A percentile compares a stretch with the other conserved stretches of the same genome.
phyloP scores from a whole-genome alignment of 1,139 yeast species.

The Fermentozyma sake region DNA sequence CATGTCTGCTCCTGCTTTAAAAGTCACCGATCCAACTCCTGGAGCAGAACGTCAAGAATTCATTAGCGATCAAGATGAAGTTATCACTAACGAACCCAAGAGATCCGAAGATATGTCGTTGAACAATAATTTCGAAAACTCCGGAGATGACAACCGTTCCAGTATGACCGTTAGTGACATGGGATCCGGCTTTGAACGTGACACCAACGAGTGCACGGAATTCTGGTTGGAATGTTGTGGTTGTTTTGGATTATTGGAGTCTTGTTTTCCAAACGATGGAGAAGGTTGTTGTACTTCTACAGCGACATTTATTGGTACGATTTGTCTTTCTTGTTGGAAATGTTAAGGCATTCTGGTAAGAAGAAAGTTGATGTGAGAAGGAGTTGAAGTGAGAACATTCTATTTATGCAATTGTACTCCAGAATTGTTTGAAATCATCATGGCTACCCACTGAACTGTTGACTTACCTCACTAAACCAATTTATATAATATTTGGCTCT shows the following conservation, averaged over 20 bases:
- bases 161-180: conserved; percentile 17
- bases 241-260: conserved; percentile 41
- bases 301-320: conserved; percentile 37
- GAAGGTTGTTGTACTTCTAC: conserved; percentile 38
- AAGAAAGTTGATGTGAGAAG: too few species aligned
- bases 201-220: conserved; percentile 40
- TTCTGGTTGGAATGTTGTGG: conserved; percentile 36
- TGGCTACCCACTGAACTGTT: too few species aligned
- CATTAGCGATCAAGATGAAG: conserved; percentile 1
- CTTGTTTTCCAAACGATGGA: conserved; percentile 39
- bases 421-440: too few species aligned
- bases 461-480: too few species aligned
- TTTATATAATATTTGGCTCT: too few species aligned
- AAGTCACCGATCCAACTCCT: conserved; percentile 1
- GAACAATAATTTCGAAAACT: conserved; percentile 2
- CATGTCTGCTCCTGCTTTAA: conserved; percentile 2
- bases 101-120: conserved; percentile 7
- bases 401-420: too few species aligned
- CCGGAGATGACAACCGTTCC: conserved; percentile 5
- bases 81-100: conserved; percentile 8
- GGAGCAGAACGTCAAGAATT: background rate
- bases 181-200: conserved; percentile 34
- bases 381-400: too few species aligned
- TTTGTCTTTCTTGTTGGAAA: conserved; percentile 34
- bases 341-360: conserved; percentile 9